Base-by-base conservation (phyloP, 768 basidiomycete species). In the Dentipellis fragilis region DNA sequence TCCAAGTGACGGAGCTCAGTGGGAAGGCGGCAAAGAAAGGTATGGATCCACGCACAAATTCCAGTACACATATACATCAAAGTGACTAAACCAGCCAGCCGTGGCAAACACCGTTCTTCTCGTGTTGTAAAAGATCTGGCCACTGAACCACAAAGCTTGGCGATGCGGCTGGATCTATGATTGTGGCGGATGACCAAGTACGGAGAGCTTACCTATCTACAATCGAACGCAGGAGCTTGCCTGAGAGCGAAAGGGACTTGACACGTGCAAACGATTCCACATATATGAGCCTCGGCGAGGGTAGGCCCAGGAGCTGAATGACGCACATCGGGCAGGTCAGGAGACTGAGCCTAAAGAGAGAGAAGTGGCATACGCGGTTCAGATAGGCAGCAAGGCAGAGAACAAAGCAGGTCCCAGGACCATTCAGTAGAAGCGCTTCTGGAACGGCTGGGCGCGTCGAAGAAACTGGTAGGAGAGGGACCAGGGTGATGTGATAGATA, bases 211-310 rank as follows among this genome's bases (percentile, higher is more conserved):
- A 83, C 89, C 83, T 77, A 67, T 97, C 93, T 5, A 88, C 93
- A 34, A 95, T 72, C n/a, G 80, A 80, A 49, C 81, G 78, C 23
- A 98, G 75, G 37, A 97, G 72, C 63, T 79, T 90, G 22, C 87
- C 95, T 22, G 92, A 93, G 19, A 94, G 74, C 12, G 91, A 95
- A 22, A 97, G 75, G 1, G 78, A 76, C 17, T 71, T 74, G 1
- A 94, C 92, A 5, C 95, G 85, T 8, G 95, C 93, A 68, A 95
- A 96, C 0, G 92, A 93, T 69, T 98, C 96, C 40, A 97, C 76
- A 66, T 96, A 99, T 52, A 99, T 79, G 29, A 91, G 68, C 40
- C 71, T 74, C 6, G 95, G 87, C 1, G 84, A 78, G 19, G 75
- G 73, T 37, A 93, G 68, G 23, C 87, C 87, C 40, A 95, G 64